Conservation (phyloP, 108 stramenopile species). For the Discostella stelligeroides region DNA sequence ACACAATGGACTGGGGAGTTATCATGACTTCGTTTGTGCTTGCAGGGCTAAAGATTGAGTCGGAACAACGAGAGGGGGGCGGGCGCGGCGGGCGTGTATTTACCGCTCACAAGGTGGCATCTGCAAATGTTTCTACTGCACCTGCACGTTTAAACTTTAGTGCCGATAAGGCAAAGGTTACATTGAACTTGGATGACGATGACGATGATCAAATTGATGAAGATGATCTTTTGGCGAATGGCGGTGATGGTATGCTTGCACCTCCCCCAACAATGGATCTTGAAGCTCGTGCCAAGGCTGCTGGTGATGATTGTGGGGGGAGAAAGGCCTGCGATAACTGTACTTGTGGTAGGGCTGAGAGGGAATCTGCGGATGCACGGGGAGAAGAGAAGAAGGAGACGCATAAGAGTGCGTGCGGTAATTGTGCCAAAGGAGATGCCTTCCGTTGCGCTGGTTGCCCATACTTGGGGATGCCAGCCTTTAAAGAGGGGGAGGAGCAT, state of each 20-base stretch:
- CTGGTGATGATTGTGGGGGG: conserved; percentile 77
- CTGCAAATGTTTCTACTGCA: conserved; percentile 18
- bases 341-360: conserved; percentile 93
- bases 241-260: conserved; percentile 43
- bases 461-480: conserved; percentile 94
- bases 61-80: conserved; percentile 55
- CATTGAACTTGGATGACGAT: conserved; percentile 46
- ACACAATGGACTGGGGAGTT: conserved; percentile 26
- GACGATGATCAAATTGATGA: conserved; percentile 76
- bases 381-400: conserved; percentile 21
- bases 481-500: conserved; percentile 96
- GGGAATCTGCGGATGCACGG: conserved; percentile 33
- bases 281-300: conserved; percentile 27
- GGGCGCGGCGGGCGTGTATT: conserved; percentile 46
- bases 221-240: conserved; percentile 62
- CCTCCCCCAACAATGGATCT: conserved; percentile 58
- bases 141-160: conserved; percentile 41
- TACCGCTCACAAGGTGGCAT: conserved; percentile 55
- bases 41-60: conserved; percentile 62
- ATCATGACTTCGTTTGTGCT: conserved; percentile 64
- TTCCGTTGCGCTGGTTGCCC: conserved; percentile 99
- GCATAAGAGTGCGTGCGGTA: conserved; percentile 87
- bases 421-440: conserved; percentile 97
- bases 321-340: conserved; percentile 95
- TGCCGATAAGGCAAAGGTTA: conserved; percentile 26